These are phyloP conservation scores for Serendipita sp. DNA, from an alignment of 768 basidiomycete species.

Conservation along the genomic window DNA sequence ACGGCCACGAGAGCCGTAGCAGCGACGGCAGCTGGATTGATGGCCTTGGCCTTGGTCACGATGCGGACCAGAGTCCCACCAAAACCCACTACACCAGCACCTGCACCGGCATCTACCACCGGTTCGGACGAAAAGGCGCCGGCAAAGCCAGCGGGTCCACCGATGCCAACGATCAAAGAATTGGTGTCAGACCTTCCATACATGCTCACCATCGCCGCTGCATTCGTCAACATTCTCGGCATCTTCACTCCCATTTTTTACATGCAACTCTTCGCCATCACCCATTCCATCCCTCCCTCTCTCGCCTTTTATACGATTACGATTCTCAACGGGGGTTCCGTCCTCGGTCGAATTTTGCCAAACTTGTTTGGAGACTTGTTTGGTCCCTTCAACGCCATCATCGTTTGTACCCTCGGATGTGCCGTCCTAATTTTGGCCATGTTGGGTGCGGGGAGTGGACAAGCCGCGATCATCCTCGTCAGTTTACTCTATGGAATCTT, in stretches of 20 bases:
- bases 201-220: conserved; percentile 3
- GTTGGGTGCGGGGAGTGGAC: conserved; percentile 3
- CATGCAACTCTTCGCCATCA: conserved; percentile 10
- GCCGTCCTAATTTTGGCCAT: conserved; percentile 8
- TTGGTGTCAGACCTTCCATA: conserved; percentile 8
- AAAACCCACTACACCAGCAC: conserved; percentile 18
- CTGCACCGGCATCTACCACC: conserved; percentile 17
- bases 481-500: conserved; percentile 11
- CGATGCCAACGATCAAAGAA: conserved; percentile 1
- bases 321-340: conserved; percentile 23
- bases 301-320: conserved; percentile 16
- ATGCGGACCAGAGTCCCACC: conserved; percentile 25
- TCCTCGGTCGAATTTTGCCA: conserved; percentile 23
- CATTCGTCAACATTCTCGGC: not conserved
- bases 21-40: conserved; percentile 23
- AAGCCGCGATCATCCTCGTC: conserved; percentile 4
- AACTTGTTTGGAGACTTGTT: conserved; percentile 19
- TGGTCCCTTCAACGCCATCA: conserved; percentile 16
- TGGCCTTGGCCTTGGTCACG: conserved; percentile 20
- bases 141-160: not conserved
- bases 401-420: not conserved
- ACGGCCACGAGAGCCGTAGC: not conserved
- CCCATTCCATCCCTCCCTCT: conserved; percentile 5
- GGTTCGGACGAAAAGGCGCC: not conserved
- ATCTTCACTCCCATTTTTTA: conserved; percentile 7